These are phyloP conservation scores for Brassica rapa DNA, from an alignment of 345 rosid genomes.

Conservation along the genomic window DNA sequence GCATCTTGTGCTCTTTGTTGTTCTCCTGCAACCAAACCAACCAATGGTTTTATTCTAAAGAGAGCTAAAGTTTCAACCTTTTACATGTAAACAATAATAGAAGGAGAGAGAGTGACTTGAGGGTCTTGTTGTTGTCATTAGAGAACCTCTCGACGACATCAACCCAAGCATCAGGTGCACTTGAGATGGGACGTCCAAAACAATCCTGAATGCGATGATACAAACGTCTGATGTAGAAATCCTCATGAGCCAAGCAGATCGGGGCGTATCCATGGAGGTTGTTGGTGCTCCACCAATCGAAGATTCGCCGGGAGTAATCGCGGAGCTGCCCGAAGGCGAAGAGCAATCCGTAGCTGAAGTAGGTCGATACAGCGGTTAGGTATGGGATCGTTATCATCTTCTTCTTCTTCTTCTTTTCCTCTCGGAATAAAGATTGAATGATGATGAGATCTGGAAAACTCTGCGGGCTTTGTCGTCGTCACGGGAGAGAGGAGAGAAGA, in stretches of 20 bases:
- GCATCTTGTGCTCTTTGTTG: constrained; percentile 65
- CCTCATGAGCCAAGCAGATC: constrained; percentile 87
- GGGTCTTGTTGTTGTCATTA: constrained; percentile 77
- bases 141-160: constrained; percentile 83
- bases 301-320: constrained; percentile 66
- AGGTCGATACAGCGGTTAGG: constrained; percentile 73
- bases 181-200: constrained; percentile 80
- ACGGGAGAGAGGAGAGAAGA: background rate
- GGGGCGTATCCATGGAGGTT: constrained; percentile 92
- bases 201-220: constrained; percentile 94
- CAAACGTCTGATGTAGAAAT: constrained; percentile 83
- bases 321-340: constrained; percentile 79
- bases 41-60: background rate
- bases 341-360: constrained; percentile 79
- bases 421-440: background rate
- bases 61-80: background rate
- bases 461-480: background rate
- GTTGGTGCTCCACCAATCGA: constrained; percentile 60
- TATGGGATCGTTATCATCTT: constrained; percentile 69
- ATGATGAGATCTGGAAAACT: background rate
- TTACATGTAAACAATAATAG: background rate
- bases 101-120: constrained; percentile 52
- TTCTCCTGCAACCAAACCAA: constrained; percentile 56
- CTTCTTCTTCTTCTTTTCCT: background rate
- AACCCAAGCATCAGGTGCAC: constrained; percentile 94